These are phyloP conservation scores for Jamesozyma piceae DNA, from an alignment of 805 yeast species.

Conservation along the genomic window DNA sequence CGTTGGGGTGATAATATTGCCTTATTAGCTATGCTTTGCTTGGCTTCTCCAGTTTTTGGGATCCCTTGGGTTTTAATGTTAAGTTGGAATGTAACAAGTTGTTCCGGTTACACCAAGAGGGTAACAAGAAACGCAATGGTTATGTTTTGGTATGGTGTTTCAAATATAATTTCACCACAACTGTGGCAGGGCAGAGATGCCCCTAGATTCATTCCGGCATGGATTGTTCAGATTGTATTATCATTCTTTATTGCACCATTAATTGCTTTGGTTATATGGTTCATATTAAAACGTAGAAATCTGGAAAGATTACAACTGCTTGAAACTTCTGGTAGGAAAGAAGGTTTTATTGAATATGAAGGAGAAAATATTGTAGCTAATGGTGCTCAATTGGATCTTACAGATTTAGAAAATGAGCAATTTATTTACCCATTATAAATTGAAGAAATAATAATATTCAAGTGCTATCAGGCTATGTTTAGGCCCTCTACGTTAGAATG, in stretches of 20 bases:
- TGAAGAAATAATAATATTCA: not conserved
- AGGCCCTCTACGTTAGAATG: not conserved
- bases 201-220: slow-evolving; percentile 39
- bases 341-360: slow-evolving; percentile 27
- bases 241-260: slow-evolving; percentile 41
- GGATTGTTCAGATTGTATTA: slow-evolving; percentile 50
- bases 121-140: slow-evolving; percentile 38
- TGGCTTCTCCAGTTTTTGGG: slow-evolving; percentile 40
- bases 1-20: slow-evolving; percentile 39
- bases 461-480: too few relatives aligned
- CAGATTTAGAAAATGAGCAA: slow-evolving; percentile 43
- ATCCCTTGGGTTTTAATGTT: slow-evolving; percentile 34
- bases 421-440: slow-evolving; percentile 41
- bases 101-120: slow-evolving; percentile 45
- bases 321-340: slow-evolving; percentile 10
- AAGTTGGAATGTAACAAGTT: slow-evolving; percentile 30
- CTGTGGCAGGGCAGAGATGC: slow-evolving; percentile 41
- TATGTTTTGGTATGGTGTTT: slow-evolving; percentile 39
- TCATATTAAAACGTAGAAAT: slow-evolving; percentile 39
- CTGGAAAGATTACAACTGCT: slow-evolving; percentile 26
- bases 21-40: slow-evolving; percentile 38
- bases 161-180: slow-evolving; percentile 49
- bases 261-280: slow-evolving; percentile 36
- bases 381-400: slow-evolving; percentile 38
- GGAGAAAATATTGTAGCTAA: slow-evolving; percentile 27